Base-by-base conservation (phyloP, 306 rosid species). In the Fagus crenata region DNA sequence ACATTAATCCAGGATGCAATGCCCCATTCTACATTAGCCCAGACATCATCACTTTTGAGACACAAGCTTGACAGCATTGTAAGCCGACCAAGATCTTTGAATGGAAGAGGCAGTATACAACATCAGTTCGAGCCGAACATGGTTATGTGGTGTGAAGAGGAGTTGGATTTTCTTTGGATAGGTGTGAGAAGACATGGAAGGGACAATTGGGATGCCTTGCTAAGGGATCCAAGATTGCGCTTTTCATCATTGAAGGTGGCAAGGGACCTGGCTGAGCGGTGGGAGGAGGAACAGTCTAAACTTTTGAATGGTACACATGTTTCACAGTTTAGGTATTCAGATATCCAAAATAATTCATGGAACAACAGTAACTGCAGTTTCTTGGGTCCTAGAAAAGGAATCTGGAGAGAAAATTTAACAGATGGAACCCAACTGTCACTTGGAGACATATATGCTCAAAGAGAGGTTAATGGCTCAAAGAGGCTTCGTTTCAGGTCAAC, bases 131-230 rank as follows among this genome's bases (percentile, higher is more conserved):
- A 53, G 87, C 83, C 80, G 6, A 58, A 46, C 70, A 73, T 64
- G 72, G 67, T 67, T 61, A 64, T 54, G 61, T 88, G 96, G 92
- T 85, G 89, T 51, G 92, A 90, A 80, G 96, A 90, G 86, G 96
- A 90, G 85, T 79, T 90, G 80, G 96, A 90, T 86, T 88, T 67
- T 83, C 84, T 88, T 13, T 90, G 96, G 96, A 84, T 90, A 67
- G 96, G 96, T 67, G 88, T 90, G 74, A 88, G 96, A 75, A 88
- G 90, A 80, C 85, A 86, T 64, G 89, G 92, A 69, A 76, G 82
- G 85, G 88, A 84, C 69, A 88, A 88, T 74, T 90, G 92, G 95
- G 85, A 80, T 70, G 89, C 90, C 36, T 86, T 90, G 85, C 75
- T 90, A 59, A 88, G 84, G 81, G 95, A 90, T 80, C 90, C 88